These are phyloP conservation scores for Globisporangium cystogenes DNA, from an alignment of 352 stramenopile genomes.

Conservation along the genomic window DNA sequence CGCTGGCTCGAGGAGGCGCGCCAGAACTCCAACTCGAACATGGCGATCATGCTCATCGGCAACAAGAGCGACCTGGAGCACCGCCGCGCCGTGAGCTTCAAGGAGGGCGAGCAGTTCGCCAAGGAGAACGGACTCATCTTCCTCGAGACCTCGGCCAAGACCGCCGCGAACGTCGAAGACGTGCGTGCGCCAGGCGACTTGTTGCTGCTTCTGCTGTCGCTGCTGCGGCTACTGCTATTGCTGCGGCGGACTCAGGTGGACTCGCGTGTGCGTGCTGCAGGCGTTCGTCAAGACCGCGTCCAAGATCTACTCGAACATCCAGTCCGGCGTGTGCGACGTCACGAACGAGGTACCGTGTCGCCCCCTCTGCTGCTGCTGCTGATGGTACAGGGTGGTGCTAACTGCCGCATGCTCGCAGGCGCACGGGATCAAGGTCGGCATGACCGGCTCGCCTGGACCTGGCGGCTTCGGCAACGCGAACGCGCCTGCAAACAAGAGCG, in stretches of 20 bases:
- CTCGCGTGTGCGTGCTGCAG: slow-evolving; percentile 19
- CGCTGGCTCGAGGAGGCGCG: slow-evolving; percentile 98
- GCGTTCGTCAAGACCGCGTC: slow-evolving; percentile 95
- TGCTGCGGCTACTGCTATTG: background rate
- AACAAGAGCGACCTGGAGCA: slow-evolving; percentile 99
- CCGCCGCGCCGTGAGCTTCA: slow-evolving; percentile 92
- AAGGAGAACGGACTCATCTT: slow-evolving; percentile 99
- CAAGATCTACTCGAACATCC: slow-evolving; percentile 96
- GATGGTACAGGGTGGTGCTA: background rate
- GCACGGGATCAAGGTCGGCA: slow-evolving; percentile 87
- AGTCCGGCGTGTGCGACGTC: slow-evolving; percentile 92
- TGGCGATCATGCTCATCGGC: slow-evolving; percentile 99
- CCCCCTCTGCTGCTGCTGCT: background rate
- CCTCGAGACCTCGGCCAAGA: slow-evolving; percentile 99
- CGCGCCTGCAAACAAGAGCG: slow-evolving; percentile 52
- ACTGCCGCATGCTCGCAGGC: slow-evolving; percentile 24
- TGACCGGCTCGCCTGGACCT: slow-evolving; percentile 74
- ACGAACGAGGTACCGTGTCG: slow-evolving; percentile 83
- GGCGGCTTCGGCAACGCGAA: slow-evolving; percentile 77
- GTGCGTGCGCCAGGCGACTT: slow-evolving; percentile 43
- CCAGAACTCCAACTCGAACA: slow-evolving; percentile 98
- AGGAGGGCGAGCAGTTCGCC: slow-evolving; percentile 98
- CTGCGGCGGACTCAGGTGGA: background rate
- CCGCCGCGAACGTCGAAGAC: slow-evolving; percentile 97
- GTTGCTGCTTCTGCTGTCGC: too few species aligned